These are phyloP conservation scores for Lathyrus aphaca DNA, from an alignment of 306 rosid genomes.

Conservation along the genomic window DNA sequence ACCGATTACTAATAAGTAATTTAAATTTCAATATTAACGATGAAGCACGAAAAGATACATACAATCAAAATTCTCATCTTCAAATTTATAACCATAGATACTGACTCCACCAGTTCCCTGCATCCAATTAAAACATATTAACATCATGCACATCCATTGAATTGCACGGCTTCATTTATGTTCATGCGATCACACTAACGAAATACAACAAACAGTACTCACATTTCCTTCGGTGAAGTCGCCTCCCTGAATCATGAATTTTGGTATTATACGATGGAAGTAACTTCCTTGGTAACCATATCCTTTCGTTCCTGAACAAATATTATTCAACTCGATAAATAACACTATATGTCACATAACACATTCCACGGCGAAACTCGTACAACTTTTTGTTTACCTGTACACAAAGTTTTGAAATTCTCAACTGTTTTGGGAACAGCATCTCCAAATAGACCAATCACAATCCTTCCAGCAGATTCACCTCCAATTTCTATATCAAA, in stretches of 20 bases:
- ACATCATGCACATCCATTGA: constrained; percentile 13
- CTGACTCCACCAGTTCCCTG: constrained; percentile 96
- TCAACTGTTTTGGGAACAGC: constrained; percentile 81
- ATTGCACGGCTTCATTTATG: background rate
- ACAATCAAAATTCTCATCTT: constrained; percentile 77
- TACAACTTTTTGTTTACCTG: constrained; percentile 53
- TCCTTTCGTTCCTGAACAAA: constrained; percentile 82
- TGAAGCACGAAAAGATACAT: constrained; percentile 42
- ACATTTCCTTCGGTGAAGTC: constrained; percentile 92
- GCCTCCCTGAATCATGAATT: constrained; percentile 96
- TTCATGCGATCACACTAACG: constrained; percentile 20
- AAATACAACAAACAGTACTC: constrained; percentile 29
- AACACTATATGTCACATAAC: background rate
- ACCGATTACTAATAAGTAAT: constrained; percentile 6
- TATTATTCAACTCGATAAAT: constrained; percentile 34
- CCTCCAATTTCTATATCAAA: constrained; percentile 75
- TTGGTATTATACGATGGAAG: constrained; percentile 83
- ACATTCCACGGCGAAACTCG: constrained; percentile 18
- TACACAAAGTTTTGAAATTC: constrained; percentile 79
- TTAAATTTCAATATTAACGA: constrained; percentile 21
- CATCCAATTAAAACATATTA: constrained; percentile 37
- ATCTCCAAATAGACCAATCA: constrained; percentile 75
- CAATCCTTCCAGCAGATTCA: constrained; percentile 67
- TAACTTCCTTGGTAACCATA: constrained; percentile 80
- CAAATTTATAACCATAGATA: constrained; percentile 74